Evolutionary conservation across 495 filamentous ascomycete species (phyloP).

Genomic region (Tuber brumale): DNA sequence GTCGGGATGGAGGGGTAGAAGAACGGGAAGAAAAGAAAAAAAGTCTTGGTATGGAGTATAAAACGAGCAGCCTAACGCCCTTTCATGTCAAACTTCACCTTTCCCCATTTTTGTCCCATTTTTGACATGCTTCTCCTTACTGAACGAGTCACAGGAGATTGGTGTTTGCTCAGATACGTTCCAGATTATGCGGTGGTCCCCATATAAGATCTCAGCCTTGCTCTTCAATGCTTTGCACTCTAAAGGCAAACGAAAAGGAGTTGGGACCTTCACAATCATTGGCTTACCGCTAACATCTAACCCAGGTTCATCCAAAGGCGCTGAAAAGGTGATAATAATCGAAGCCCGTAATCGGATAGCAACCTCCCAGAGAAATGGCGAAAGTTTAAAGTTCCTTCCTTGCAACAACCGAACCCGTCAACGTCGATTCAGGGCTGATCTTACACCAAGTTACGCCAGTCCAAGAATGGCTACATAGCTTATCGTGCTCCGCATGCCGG

Average conservation of each 20-base stretch:
- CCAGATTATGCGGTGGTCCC: neutral
- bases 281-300: neutral
- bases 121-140: neutral
- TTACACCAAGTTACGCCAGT: neutral
- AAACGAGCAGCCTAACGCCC: neutral
- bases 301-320: neutral
- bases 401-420: neutral
- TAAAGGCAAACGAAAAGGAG: neutral
- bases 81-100: neutral
- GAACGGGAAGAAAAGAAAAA: neutral
- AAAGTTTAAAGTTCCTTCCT: neutral
- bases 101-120: neutral
- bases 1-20: neutral
- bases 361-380: neutral
- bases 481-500: neutral
- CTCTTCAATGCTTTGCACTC: neutral
- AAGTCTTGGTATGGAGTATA: conserved; percentile 1
- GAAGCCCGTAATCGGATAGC: neutral
- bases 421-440: neutral
- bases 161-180: neutral
- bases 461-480: neutral
- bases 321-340: neutral
- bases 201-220: neutral
- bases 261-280: neutral
- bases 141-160: too few species aligned